phyloP scores from a whole-genome alignment of 2,329 filamentous ascomycete genomes.

The Thelonectria blattea region DNA sequence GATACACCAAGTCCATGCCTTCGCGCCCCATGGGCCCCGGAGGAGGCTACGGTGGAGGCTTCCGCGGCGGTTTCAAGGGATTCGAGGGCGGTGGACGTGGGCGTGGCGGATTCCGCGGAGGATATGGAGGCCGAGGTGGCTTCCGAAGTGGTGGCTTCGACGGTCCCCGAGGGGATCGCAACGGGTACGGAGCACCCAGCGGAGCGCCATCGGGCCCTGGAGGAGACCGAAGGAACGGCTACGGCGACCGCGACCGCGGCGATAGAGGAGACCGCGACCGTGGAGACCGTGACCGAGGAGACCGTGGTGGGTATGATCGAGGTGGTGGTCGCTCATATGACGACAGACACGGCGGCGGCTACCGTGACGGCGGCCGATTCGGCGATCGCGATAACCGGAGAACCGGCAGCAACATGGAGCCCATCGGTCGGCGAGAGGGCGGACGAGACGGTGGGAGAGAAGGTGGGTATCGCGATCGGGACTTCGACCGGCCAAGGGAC shows the following conservation, averaged over 20 bases:
- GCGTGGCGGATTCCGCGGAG: conserved; percentile 54
- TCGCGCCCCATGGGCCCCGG: conserved; percentile 72
- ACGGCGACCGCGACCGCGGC: conserved; percentile 45
- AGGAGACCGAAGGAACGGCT: conserved; percentile 55
- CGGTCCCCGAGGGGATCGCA: conserved; percentile 47
- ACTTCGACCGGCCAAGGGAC: conserved; percentile 62
- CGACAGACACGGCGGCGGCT: conserved; percentile 58
- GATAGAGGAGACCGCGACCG: conserved; percentile 46
- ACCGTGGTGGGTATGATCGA: conserved; percentile 62
- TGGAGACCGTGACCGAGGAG: conserved; percentile 46
- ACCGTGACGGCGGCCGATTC: conserved; percentile 54
- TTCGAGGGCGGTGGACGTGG: conserved; percentile 53
- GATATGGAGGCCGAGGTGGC: conserved; percentile 62
- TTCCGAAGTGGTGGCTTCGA: conserved; percentile 52
- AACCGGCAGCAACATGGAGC: conserved; percentile 84
- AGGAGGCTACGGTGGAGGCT: conserved; percentile 61
- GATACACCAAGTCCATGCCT: conserved; percentile 84
- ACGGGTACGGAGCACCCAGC: conserved; percentile 59
- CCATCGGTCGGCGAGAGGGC: conserved; percentile 71
- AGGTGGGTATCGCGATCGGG: conserved; percentile 59
- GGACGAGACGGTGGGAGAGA: conserved; percentile 48
- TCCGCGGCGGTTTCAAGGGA: conserved; percentile 54
- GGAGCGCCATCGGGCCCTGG: conserved; percentile 68
- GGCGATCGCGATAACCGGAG: conserved; percentile 56
- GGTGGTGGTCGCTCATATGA: conserved; percentile 64